Evolutionary conservation across 306 rosid species (phyloP).

Genomic region (Cucumis cinereus): DNA sequence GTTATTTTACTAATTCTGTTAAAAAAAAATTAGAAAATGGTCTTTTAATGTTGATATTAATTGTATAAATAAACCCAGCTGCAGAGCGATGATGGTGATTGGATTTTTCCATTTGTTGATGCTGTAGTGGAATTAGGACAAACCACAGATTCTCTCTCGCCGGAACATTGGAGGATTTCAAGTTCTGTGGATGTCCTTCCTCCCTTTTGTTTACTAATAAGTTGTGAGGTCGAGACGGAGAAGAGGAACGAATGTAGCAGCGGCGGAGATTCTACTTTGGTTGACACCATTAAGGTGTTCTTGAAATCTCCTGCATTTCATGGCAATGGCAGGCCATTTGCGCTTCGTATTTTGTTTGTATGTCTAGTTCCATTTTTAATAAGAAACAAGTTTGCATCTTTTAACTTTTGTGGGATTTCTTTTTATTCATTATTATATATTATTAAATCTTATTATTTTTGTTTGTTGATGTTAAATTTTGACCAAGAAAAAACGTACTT

Average conservation of each 20-base stretch:
- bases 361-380: neutral
- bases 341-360: neutral
- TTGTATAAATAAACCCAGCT: neutral
- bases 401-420: too few relatives aligned
- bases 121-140: slow-evolving; percentile 17
- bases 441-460: too few relatives aligned
- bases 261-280: slow-evolving; percentile 23
- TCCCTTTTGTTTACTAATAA: slow-evolving; percentile 20
- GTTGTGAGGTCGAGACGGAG: slow-evolving; percentile 9
- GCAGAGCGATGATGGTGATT: slow-evolving; percentile 33
- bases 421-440: too few relatives aligned
- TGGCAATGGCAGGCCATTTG: neutral
- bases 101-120: slow-evolving; percentile 15
- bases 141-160: slow-evolving; percentile 21
- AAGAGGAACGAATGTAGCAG: slow-evolving; percentile 7
- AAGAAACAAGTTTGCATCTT: neutral
- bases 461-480: too few relatives aligned
- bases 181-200: slow-evolving; percentile 45
- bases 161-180: slow-evolving; percentile 27
- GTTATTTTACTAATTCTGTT: too few relatives aligned
- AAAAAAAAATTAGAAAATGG: too few relatives aligned
- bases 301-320: neutral
- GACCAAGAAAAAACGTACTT: too few relatives aligned
- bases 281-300: slow-evolving; percentile 38
- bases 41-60: neutral